phyloP scores from a whole-genome alignment of 2,329 filamentous ascomycete genomes.

The Phyllosticta citrichinensis region DNA sequence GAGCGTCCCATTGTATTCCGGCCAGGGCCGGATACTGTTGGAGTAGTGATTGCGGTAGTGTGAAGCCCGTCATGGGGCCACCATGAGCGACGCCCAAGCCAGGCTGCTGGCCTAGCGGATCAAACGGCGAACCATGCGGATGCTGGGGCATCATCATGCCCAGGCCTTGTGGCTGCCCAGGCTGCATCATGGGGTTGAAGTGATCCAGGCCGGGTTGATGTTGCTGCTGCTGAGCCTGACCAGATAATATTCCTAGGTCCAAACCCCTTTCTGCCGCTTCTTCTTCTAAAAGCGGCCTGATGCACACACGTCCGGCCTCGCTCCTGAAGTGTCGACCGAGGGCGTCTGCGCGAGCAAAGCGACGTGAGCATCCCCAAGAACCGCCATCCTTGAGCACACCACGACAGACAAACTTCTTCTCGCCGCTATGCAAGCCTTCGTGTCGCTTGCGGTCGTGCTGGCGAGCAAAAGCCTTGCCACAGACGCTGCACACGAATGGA shows the following conservation, averaged over 20 bases:
- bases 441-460: conserved; percentile 97
- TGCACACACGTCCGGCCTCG: conserved; percentile 90
- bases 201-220: conserved; percentile 8
- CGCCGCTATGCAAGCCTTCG: conserved; percentile 88
- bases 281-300: conserved; percentile 93
- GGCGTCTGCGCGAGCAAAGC: conserved; percentile 91
- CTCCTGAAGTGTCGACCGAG: conserved; percentile 90
- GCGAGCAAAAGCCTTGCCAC: conserved; percentile 91
- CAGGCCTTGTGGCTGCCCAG: conserved; percentile 18
- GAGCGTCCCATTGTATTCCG: conserved; percentile 72
- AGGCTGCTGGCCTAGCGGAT: conserved; percentile 10
- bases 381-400: conserved; percentile 75
- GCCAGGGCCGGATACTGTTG: conserved; percentile 92
- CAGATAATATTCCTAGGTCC: conserved; percentile 52
- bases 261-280: conserved; percentile 71
- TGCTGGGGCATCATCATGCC: conserved; percentile 25
- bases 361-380: conserved; percentile 84
- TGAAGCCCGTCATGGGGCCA: conserved; percentile 30
- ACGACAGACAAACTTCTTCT: conserved; percentile 98
- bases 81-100: conserved; percentile 25
- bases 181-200: conserved; percentile 15
- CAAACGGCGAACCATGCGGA: conserved; percentile 17
- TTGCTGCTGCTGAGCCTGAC: conserved; percentile 32
- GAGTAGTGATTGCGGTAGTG: conserved; percentile 76
- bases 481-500: conserved; percentile 94